Evolutionary conservation across 495 filamentous ascomycete genomes (phyloP).

Genomic region (Xylaria castorea): DNA sequence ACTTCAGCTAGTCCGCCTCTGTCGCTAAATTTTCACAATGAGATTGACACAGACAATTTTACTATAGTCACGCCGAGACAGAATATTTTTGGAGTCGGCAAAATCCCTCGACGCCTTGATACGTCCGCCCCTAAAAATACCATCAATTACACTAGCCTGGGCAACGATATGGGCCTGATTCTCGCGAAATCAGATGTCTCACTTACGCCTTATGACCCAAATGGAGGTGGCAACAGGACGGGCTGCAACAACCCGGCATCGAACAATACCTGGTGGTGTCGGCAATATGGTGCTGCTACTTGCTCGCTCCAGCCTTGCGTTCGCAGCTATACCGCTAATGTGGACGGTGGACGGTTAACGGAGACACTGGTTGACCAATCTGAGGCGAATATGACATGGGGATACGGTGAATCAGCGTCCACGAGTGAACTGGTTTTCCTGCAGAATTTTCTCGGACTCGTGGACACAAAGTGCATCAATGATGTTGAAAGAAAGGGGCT

Average conservation of each 20-base stretch:
- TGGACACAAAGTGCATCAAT: neutral
- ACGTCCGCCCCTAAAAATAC: neutral
- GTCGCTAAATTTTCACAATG: neutral
- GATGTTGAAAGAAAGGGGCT: slow-evolving; percentile 1
- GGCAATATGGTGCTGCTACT: slow-evolving; percentile 11
- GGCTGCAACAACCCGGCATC: slow-evolving; percentile 2
- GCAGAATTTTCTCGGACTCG: neutral
- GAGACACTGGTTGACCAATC: neutral
- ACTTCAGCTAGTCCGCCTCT: neutral
- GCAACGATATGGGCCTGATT: slow-evolving; percentile 6
- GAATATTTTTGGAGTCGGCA: slow-evolving; percentile 2
- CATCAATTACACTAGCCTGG: neutral
- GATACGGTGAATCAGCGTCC: slow-evolving; percentile 4
- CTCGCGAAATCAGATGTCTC: slow-evolving; percentile 5
- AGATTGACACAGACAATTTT: neutral
- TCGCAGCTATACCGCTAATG: slow-evolving; percentile 15
- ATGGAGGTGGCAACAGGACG: neutral
- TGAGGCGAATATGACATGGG: slow-evolving; percentile 9
- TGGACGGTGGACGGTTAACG: slow-evolving; percentile 8
- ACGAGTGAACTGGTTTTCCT: neutral
- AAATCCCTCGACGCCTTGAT: neutral
- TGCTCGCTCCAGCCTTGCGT: slow-evolving; percentile 13
- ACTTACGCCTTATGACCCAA: slow-evolving; percentile 5
- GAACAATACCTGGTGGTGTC: slow-evolving; percentile 19
- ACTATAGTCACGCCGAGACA: neutral